Evolutionary conservation across 306 rosid genomes (phyloP).

Genomic region (Prunus salicina): DNA sequence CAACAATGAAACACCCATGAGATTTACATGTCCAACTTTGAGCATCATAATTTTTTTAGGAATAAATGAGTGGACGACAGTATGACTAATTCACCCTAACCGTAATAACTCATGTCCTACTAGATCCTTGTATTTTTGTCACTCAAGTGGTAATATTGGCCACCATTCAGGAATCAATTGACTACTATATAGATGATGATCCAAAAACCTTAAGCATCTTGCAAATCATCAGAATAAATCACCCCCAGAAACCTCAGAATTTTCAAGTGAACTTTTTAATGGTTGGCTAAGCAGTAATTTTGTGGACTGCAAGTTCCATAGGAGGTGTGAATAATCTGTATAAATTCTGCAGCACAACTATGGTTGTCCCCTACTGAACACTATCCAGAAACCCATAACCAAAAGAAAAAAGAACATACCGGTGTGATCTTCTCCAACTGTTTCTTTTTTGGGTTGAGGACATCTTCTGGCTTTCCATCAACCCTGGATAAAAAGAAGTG

Average conservation of each 20-base stretch:
- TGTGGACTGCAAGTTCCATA: background rate
- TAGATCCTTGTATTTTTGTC: background rate
- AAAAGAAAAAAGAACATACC: slow-evolving; percentile 35
- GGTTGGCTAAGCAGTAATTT: background rate
- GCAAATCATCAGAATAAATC: background rate
- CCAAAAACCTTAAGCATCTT: background rate
- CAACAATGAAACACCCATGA: slow-evolving; percentile 33
- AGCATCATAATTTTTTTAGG: background rate
- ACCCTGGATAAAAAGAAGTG: slow-evolving; percentile 44
- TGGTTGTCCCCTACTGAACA: background rate
- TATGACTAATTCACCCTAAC: background rate
- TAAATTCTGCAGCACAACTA: background rate
- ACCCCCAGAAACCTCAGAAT: background rate
- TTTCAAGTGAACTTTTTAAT: background rate
- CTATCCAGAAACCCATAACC: background rate
- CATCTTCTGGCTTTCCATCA: slow-evolving; percentile 97
- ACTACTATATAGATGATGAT: background rate
- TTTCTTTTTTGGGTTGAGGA: slow-evolving; percentile 97
- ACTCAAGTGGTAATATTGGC: background rate
- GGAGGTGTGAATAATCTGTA: background rate
- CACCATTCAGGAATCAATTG: background rate
- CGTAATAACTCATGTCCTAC: background rate
- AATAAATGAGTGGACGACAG: background rate
- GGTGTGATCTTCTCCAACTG: slow-evolving; percentile 94
- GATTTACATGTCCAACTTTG: slow-evolving; percentile 8